A percentile compares a stretch with the other conserved stretches of the same genome.
Conservation (phyloP, 345 rosid species). For the Syzygium jambos region DNA sequence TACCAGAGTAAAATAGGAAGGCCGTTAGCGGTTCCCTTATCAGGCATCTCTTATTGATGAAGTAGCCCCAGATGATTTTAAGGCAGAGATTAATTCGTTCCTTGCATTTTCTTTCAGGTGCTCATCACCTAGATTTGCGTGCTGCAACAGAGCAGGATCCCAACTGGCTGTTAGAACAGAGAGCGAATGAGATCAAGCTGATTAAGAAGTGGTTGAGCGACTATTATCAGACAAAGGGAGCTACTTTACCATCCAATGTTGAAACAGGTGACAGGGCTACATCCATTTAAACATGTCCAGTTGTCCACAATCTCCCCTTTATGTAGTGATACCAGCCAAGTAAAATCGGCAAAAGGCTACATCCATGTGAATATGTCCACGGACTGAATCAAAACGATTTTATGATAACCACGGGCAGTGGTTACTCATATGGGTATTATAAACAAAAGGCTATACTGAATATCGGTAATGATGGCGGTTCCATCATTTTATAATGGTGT, state of each 20-base stretch:
- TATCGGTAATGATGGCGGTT: neutral
- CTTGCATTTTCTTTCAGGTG: conserved; percentile 32
- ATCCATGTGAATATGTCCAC: neutral
- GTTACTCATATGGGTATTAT: neutral
- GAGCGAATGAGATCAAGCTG: conserved; percentile 57
- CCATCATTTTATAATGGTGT: neutral
- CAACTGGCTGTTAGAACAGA: conserved; percentile 69
- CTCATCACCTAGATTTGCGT: conserved; percentile 85
- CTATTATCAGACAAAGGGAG: conserved; percentile 22
- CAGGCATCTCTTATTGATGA: neutral
- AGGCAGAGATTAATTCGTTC: neutral
- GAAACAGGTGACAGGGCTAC: neutral
- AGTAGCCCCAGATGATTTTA: neutral
- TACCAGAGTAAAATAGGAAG: neutral
- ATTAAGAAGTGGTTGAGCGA: conserved; percentile 64
- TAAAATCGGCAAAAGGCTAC: neutral
- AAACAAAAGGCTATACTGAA: neutral
- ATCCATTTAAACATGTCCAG: neutral
- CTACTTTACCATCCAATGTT: neutral
- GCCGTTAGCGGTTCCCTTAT: neutral
- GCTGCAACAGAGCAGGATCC: conserved; percentile 65
- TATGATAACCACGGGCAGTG: neutral
- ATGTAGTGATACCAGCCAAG: neutral
- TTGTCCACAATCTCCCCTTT: neutral
- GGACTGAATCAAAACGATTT: neutral